Percentiles rank a stretch among this genome's conserved stretches.
These are phyloP conservation scores for Termitomyces titanicus DNA, from an alignment of 768 basidiomycete species.

Conservation along the genomic window DNA sequence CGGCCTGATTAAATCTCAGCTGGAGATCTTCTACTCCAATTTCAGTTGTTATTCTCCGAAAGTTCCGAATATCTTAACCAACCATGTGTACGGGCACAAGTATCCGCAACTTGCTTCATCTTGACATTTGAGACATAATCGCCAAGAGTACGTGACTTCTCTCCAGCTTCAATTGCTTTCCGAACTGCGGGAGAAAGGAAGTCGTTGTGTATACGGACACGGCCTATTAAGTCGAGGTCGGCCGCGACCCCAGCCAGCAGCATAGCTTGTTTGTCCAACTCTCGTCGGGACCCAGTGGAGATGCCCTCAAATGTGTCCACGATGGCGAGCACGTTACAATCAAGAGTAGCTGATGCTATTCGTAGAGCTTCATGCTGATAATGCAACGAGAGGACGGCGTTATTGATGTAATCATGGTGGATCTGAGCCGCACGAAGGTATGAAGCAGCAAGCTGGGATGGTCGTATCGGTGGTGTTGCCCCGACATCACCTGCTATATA, in stretches of 20 bases:
- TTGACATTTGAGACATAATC: slow-evolving; percentile 78
- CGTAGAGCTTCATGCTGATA: slow-evolving; percentile 68
- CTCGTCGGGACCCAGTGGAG: slow-evolving; percentile 48
- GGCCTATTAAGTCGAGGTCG: slow-evolving; percentile 67
- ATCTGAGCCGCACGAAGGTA: slow-evolving; percentile 60
- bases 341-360: slow-evolving; percentile 71
- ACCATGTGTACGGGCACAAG: slow-evolving; percentile 70
- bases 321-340: slow-evolving; percentile 68
- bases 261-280: slow-evolving; percentile 62
- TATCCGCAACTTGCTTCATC: slow-evolving; percentile 79
- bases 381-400: slow-evolving; percentile 48
- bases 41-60: neutral
- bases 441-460: slow-evolving; percentile 61
- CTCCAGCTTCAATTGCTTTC: slow-evolving; percentile 69
- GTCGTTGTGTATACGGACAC: slow-evolving; percentile 67
- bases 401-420: slow-evolving; percentile 61
- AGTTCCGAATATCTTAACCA: slow-evolving; percentile 16
- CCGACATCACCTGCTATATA: slow-evolving; percentile 47
- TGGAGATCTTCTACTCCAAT: slow-evolving; percentile 51
- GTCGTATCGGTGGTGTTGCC: slow-evolving; percentile 70
- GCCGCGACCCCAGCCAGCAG: slow-evolving; percentile 64
- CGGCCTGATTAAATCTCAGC: slow-evolving; percentile 49
- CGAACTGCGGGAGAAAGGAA: slow-evolving; percentile 68
- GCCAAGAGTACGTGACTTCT: slow-evolving; percentile 63
- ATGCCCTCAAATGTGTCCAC: slow-evolving; percentile 68